Conservation (phyloP, 345 rosid genomes). For the Capsella bursapastoris region DNA sequence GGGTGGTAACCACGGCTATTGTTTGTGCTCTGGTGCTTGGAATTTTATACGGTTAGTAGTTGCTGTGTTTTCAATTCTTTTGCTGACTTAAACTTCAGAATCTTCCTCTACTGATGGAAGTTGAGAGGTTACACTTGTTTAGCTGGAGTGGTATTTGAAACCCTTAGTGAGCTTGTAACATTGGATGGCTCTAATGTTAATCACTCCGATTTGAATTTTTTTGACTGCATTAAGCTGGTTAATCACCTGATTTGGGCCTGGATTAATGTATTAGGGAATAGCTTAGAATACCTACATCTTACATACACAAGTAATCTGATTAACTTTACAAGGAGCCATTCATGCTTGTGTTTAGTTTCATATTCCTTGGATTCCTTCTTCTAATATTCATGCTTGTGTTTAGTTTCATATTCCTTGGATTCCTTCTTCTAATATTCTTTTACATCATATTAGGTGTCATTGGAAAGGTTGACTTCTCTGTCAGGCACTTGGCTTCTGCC, state of each 20-base stretch:
- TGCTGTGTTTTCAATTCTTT: background rate
- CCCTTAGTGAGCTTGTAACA: background rate
- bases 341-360: no score
- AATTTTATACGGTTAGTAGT: slow-evolving; percentile 80
- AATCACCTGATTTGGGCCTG: background rate
- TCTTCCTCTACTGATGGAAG: background rate
- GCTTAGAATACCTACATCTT: background rate
- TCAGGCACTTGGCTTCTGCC: slow-evolving; percentile 87
- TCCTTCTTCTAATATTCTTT: slow-evolving; percentile 31
- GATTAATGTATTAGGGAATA: background rate
- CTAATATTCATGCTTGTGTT: background rate
- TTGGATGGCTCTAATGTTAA: slow-evolving; percentile 1
- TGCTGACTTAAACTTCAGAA: slow-evolving; percentile 11
- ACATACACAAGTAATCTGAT: no score
- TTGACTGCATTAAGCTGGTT: slow-evolving; percentile 10
- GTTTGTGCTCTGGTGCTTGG: slow-evolving; percentile 91
- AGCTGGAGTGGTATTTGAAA: slow-evolving; percentile 9
- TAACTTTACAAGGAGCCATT: no score
- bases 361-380: no score
- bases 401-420: slow-evolving; percentile 2
- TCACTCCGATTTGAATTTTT: slow-evolving; percentile 8
- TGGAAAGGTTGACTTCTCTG: slow-evolving; percentile 98
- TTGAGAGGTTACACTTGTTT: background rate
- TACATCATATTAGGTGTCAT: slow-evolving; percentile 60
- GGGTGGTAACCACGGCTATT: slow-evolving; percentile 86